Percentiles rank a stretch among this genome's conserved stretches.
Evolutionary conservation across 768 basidiomycete species (phyloP).

Genomic region (Phlebiopsis flavidoalba): DNA sequence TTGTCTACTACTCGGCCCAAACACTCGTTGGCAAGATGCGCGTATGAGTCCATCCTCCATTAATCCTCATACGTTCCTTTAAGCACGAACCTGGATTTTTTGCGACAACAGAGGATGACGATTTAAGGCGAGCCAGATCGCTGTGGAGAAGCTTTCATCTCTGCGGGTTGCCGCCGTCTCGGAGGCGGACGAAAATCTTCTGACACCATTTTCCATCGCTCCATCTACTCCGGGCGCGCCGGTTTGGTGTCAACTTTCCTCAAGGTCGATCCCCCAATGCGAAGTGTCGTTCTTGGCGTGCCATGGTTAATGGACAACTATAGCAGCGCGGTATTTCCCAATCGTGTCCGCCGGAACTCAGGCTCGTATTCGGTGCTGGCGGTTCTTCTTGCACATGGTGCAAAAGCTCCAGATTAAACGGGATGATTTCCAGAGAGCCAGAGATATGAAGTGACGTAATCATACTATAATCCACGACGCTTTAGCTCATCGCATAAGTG

Average conservation of each 20-base stretch:
- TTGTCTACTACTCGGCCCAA: slow-evolving; percentile 9
- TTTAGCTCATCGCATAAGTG: not conserved
- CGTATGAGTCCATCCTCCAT: slow-evolving; percentile 23
- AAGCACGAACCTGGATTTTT: no score
- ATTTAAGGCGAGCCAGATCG: slow-evolving; percentile 20
- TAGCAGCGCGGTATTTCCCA: slow-evolving; percentile 17
- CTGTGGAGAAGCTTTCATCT: slow-evolving; percentile 24
- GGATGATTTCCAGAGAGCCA: slow-evolving; percentile 22
- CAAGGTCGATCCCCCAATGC: slow-evolving; percentile 24
- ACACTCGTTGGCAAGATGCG: not conserved
- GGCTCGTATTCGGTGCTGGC: slow-evolving; percentile 24
- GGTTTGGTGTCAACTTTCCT: slow-evolving; percentile 24
- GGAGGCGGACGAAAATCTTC: slow-evolving; percentile 22
- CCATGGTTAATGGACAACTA: slow-evolving; percentile 14
- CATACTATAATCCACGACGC: not conserved
- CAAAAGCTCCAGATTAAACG: slow-evolving; percentile 18
- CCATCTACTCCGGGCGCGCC: slow-evolving; percentile 11
- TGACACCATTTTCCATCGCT: slow-evolving; percentile 28
- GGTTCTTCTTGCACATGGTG: slow-evolving; percentile 25
- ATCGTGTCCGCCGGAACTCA: slow-evolving; percentile 19
- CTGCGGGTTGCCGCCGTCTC: slow-evolving; percentile 25
- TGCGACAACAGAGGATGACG: slow-evolving; percentile 18
- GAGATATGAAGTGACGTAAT: slow-evolving; percentile 16
- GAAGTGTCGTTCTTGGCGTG: slow-evolving; percentile 24
- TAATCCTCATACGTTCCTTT: no score